Base-by-base conservation (phyloP, 2,329 filamentous ascomycete species). In the Colletotrichum sp. region DNA sequence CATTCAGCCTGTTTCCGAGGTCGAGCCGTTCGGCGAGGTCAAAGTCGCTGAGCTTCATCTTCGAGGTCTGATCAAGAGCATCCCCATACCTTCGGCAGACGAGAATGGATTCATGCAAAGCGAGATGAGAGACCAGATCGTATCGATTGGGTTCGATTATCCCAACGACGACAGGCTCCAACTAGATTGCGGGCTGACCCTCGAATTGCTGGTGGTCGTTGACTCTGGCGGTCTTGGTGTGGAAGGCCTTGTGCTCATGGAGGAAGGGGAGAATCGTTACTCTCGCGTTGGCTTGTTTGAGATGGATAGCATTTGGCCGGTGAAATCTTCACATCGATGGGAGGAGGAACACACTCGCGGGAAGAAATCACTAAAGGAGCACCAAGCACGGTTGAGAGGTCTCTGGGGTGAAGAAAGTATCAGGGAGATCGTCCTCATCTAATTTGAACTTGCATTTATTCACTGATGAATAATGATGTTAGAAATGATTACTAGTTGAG, bases 401-500 rank as follows among this genome's bases (percentile, higher is more conserved):
- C 18, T 49, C 18, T 49, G 44, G 44, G 18, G 44, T 3, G 44
- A 49, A 49, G 44, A 1, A 7, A 49, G 44, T 49, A 49, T 21
- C 18, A 49, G 44, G 44, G 44, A 49, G 44, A 49, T 49, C 5
- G n/a, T 49, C 10, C 18, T 49, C 44, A 4, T 49, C 44, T 49
- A 49, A 49, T 21, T 12, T 49, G 18, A 49, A 13, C 3, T 7
- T 49, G 44, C 9, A 49, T 7, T 49, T 21, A 49, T 49, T n/a
- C 44, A 21, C 9, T 4, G 6, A 21, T 49, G 10, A 12, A 49
- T 6, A 12, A 49, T 49, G 39, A 44, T 10, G 18, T 44, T n/a
- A 6, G 18, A n/a, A 6, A 44, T 2, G 0, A 44, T 44, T 0
- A 10, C 18, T 44, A 0, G 0, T 10, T 44, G 18, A n/a, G 39